A percentile compares a stretch with the other conserved stretches of the same genome.
Evolutionary conservation across 2,329 filamentous ascomycete genomes (phyloP).

Genomic region (Sphaerulina vaccinii): DNA sequence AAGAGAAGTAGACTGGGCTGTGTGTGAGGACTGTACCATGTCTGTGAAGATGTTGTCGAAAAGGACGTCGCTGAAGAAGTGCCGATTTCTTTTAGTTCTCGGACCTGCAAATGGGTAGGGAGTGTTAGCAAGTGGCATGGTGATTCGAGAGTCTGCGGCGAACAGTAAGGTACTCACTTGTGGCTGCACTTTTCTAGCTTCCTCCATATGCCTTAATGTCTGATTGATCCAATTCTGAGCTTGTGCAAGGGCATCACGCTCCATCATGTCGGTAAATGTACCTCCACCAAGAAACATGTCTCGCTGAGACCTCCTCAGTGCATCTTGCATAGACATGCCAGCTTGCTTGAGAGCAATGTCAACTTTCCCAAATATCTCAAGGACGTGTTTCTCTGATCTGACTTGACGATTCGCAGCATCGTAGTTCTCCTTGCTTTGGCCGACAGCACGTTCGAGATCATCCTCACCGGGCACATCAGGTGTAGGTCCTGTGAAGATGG

Average conservation of each 20-base stretch:
- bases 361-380: slow-evolving; percentile 39
- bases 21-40: slow-evolving; percentile 15
- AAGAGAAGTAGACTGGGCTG: not conserved
- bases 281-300: slow-evolving; percentile 54
- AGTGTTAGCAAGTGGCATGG: too few relatives aligned
- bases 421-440: slow-evolving; percentile 41
- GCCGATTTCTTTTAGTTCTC: slow-evolving; percentile 23
- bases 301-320: slow-evolving; percentile 42
- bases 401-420: slow-evolving; percentile 39
- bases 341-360: slow-evolving; percentile 40
- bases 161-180: slow-evolving; percentile 18
- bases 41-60: slow-evolving; percentile 37
- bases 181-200: slow-evolving; percentile 28
- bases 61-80: slow-evolving; percentile 33
- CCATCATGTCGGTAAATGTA: slow-evolving; percentile 52
- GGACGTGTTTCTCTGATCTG: slow-evolving; percentile 46
- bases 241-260: slow-evolving; percentile 51
- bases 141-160: too few relatives aligned
- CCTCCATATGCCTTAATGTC: slow-evolving; percentile 25
- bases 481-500: slow-evolving; percentile 55
- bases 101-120: not conserved
- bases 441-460: slow-evolving; percentile 42
- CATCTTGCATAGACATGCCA: slow-evolving; percentile 43
- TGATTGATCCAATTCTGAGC: slow-evolving; percentile 45
- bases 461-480: slow-evolving; percentile 57